These are phyloP conservation scores for Crepidotus variabilis DNA, from an alignment of 768 basidiomycete species.

Conservation along the genomic window DNA sequence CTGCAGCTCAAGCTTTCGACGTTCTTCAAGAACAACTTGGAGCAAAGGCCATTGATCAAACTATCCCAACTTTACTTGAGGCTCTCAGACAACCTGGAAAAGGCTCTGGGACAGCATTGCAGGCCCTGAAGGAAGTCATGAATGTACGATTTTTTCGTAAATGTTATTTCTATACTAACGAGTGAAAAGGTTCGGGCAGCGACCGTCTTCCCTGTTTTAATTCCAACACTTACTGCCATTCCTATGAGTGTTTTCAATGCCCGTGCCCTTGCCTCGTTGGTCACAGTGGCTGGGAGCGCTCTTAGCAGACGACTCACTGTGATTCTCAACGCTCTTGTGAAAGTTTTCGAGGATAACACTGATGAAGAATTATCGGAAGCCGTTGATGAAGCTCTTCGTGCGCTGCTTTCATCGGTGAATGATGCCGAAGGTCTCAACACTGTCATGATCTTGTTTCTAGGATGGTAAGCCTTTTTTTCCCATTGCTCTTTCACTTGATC, in stretches of 20 bases:
- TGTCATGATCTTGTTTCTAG: slow-evolving; percentile 83
- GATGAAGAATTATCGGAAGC: slow-evolving; percentile 71
- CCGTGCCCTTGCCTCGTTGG: slow-evolving; percentile 83
- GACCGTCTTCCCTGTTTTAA: slow-evolving; percentile 95
- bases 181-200: slow-evolving; percentile 77
- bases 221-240: slow-evolving; percentile 85
- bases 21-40: slow-evolving; percentile 91
- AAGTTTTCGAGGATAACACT: slow-evolving; percentile 63
- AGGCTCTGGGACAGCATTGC: slow-evolving; percentile 91
- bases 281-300: slow-evolving; percentile 90
- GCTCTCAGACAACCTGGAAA: slow-evolving; percentile 92
- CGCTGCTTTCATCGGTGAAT: slow-evolving; percentile 72
- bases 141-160: slow-evolving; percentile 40
- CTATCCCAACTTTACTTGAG: slow-evolving; percentile 91
- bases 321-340: slow-evolving; percentile 78
- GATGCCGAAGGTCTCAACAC: slow-evolving; percentile 89
- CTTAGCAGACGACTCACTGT: slow-evolving; percentile 78
- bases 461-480: slow-evolving; percentile 65
- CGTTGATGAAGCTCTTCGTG: slow-evolving; percentile 69
- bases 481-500: not conserved
- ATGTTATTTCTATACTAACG: slow-evolving; percentile 4
- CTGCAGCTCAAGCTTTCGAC: slow-evolving; percentile 88
- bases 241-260: slow-evolving; percentile 97
- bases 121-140: slow-evolving; percentile 94
- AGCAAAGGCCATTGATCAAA: slow-evolving; percentile 89